Evolutionary conservation across 345 rosid genomes (phyloP).

Genomic region (Angophora floribunda): DNA sequence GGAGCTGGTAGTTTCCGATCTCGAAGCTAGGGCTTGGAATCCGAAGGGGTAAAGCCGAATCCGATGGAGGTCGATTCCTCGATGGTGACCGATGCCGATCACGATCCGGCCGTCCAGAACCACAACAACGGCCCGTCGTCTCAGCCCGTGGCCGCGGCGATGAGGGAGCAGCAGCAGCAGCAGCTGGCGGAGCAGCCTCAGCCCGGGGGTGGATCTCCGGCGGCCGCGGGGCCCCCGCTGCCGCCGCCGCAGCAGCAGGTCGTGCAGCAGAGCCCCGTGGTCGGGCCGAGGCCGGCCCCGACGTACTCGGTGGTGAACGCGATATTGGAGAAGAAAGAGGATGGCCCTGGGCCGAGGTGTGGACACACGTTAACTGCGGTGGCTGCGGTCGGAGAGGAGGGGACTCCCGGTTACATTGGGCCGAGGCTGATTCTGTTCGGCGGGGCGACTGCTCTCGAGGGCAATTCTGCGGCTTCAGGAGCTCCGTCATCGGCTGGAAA

Average conservation of each 20-base stretch:
- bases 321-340: slow-evolving; percentile 83
- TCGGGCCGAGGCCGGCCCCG: slow-evolving; percentile 90
- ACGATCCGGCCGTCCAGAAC: slow-evolving; percentile 43
- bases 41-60: background rate
- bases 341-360: slow-evolving; percentile 97
- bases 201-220: slow-evolving; percentile 4
- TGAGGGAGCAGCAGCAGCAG: slow-evolving; percentile 27
- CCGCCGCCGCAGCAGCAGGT: slow-evolving; percentile 6
- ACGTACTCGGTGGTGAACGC: slow-evolving; percentile 84
- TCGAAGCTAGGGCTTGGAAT: slow-evolving; percentile 33
- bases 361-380: slow-evolving; percentile 98
- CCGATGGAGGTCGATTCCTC: slow-evolving; percentile 83
- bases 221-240: slow-evolving; percentile 5
- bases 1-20: slow-evolving; percentile 45
- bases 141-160: slow-evolving; percentile 23
- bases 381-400: slow-evolving; percentile 95
- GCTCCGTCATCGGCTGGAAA: slow-evolving; percentile 94
- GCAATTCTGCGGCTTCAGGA: slow-evolving; percentile 83
- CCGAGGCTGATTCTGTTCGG: slow-evolving; percentile 91
- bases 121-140: slow-evolving; percentile 12
- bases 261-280: slow-evolving; percentile 41
- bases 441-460: slow-evolving; percentile 97
- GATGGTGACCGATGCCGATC: slow-evolving; percentile 68
- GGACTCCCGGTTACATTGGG: slow-evolving; percentile 69
- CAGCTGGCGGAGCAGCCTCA: slow-evolving; percentile 12